Evolutionary conservation across 371 early-diverging fungal species (phyloP).

Genomic region (Zychaea mexicana): DNA sequence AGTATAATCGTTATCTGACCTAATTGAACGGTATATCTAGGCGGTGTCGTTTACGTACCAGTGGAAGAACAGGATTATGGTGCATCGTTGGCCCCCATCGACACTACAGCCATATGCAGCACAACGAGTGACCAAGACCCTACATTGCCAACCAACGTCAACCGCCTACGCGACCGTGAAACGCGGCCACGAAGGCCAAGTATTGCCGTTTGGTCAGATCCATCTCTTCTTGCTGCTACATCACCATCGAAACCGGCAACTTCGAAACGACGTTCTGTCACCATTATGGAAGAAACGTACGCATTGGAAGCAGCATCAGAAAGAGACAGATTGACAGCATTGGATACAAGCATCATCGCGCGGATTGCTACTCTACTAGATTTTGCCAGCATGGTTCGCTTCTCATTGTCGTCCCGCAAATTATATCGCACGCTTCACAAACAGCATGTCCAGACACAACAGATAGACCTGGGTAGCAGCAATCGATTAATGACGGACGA

Average conservation of each 20-base stretch:
- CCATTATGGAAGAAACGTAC: background rate
- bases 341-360: slow-evolving; percentile 20
- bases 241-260: background rate
- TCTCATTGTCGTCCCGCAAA: slow-evolving; percentile 20
- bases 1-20: too few relatives aligned
- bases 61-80: slow-evolving; percentile 14
- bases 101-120: slow-evolving; percentile 35
- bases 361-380: slow-evolving; percentile 32
- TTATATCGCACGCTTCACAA: background rate
- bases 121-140: slow-evolving; percentile 53
- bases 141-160: slow-evolving; percentile 31
- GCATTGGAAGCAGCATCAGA: background rate
- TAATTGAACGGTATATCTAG: slow-evolving; percentile 1
- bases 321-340: slow-evolving; percentile 9
- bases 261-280: background rate
- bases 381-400: slow-evolving; percentile 23
- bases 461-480: slow-evolving; percentile 43
- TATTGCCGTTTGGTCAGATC: slow-evolving; percentile 86
- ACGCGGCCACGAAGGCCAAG: slow-evolving; percentile 65
- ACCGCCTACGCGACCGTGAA: slow-evolving; percentile 35
- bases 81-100: slow-evolving; percentile 15
- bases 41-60: slow-evolving; percentile 4
- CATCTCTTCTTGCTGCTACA: slow-evolving; percentile 53
- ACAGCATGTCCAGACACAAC: background rate
- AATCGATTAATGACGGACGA: slow-evolving; percentile 51